phyloP scores from a whole-genome alignment of 176 grass and related monocot genomes.

The Carex myosuroides region DNA sequence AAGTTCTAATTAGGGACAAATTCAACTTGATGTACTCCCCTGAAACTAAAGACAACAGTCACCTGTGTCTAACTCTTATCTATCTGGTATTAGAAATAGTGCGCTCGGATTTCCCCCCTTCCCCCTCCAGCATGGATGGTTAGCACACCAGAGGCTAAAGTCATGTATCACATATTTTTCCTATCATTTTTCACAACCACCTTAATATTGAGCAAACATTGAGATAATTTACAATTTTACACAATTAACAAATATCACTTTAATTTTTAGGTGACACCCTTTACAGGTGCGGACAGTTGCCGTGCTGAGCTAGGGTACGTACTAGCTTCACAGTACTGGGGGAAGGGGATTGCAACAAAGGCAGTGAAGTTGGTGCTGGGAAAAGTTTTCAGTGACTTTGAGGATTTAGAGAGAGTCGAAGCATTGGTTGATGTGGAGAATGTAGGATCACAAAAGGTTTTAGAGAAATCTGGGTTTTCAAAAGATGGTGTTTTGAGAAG shows the following conservation, averaged over 20 bases:
- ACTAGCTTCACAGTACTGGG: constrained; percentile 55
- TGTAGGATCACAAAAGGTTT: constrained; percentile 61
- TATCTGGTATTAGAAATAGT: no score
- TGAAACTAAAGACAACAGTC: neutral
- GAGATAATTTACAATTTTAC: neutral
- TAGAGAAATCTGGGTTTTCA: constrained; percentile 79
- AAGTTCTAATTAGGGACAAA: neutral
- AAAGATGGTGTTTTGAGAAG: constrained; percentile 57
- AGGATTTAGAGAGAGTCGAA: constrained; percentile 56
- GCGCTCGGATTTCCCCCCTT: no score
- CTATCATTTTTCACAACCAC: neutral
- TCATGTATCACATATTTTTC: no score
- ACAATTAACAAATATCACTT: neutral
- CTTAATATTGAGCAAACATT: neutral
- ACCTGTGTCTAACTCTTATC: neutral
- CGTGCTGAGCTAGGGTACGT: constrained; percentile 62
- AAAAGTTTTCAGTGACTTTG: constrained; percentile 33
- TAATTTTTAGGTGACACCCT: constrained; percentile 15
- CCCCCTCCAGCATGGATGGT: no score
- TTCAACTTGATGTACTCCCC: neutral
- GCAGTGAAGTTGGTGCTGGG: constrained; percentile 36
- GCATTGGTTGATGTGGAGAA: constrained; percentile 58
- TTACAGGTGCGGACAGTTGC: constrained; percentile 26
- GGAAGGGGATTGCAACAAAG: constrained; percentile 44
- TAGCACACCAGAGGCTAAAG: no score